These are phyloP conservation scores for Aspergillus cavernicola DNA, from an alignment of 495 filamentous ascomycete genomes.

Conservation along the genomic window DNA sequence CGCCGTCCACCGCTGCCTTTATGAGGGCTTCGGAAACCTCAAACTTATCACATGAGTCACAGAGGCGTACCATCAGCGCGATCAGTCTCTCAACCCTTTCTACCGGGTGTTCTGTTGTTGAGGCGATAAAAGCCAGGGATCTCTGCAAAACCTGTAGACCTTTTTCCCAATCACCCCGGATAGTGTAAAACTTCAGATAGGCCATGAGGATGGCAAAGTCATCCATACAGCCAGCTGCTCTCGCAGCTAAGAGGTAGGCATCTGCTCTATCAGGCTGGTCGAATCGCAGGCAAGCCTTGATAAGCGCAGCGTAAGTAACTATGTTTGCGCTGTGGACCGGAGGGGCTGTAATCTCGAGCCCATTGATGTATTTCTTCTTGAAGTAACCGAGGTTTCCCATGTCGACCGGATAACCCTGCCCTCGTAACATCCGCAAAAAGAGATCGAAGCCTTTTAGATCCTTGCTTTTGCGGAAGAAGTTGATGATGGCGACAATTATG, in stretches of 20 bases:
- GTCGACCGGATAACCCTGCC: conserved; percentile 35
- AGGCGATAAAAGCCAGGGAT: conserved; percentile 33
- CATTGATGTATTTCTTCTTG: conserved; percentile 29
- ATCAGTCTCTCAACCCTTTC: conserved; percentile 32
- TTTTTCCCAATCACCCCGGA: conserved; percentile 37
- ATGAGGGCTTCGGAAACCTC: conserved; percentile 35
- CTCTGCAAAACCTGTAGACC: conserved; percentile 32
- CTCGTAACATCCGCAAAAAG: conserved; percentile 40
- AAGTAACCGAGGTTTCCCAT: conserved; percentile 34
- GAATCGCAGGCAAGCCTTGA: conserved; percentile 36
- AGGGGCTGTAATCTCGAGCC: conserved; percentile 35
- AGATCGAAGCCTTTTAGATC: conserved; percentile 42
- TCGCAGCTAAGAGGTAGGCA: conserved; percentile 38
- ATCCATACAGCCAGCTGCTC: conserved; percentile 39
- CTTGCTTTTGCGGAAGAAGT: conserved; percentile 40
- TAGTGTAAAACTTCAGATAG: conserved; percentile 40
- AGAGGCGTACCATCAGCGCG: conserved; percentile 37
- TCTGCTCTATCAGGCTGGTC: conserved; percentile 44
- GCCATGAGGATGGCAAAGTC: conserved; percentile 34
- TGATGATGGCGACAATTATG: conserved; percentile 35
- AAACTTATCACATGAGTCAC: conserved; percentile 31
- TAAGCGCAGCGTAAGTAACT: conserved; percentile 34
- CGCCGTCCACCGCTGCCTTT: conserved; percentile 34
- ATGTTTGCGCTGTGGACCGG: conserved; percentile 33
- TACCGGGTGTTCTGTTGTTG: conserved; percentile 28